A percentile compares a stretch with the other conserved stretches of the same genome.
phyloP scores from a whole-genome alignment of 257 asterid genomes.

The Solanum commersonii region DNA sequence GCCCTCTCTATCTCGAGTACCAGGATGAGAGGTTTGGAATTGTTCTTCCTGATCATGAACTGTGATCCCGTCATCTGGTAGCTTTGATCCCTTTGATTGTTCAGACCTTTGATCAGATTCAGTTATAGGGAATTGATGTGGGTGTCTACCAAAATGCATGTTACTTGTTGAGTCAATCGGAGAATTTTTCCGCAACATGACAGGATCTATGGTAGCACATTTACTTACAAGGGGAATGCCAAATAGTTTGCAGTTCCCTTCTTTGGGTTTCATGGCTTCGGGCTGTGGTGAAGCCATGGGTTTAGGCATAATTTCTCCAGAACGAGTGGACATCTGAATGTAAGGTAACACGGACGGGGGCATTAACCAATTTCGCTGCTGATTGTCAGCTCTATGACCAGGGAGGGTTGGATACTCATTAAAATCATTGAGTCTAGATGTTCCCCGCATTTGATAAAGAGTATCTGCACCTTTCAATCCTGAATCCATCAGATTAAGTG shows the following conservation, averaged over 20 bases:
- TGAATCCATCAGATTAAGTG: conserved; percentile 67
- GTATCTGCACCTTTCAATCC: conserved; percentile 29
- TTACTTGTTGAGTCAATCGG: conserved; percentile 17
- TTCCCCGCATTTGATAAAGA: conserved; percentile 36
- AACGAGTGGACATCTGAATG: conserved; percentile 43
- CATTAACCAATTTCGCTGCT: conserved; percentile 64
- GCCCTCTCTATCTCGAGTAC: conserved; percentile 39
- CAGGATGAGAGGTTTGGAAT: not conserved
- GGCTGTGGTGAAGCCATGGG: conserved; percentile 25
- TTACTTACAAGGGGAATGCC: conserved; percentile 60
- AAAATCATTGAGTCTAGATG: conserved; percentile 27
- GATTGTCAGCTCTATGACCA: conserved; percentile 40
- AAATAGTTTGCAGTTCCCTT: conserved; percentile 71
- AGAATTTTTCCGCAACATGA: conserved; percentile 16
- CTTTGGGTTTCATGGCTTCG: conserved; percentile 42
- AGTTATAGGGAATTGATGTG: conserved; percentile 26
- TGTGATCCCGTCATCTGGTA: conserved; percentile 31
- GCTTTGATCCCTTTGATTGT: conserved; percentile 48
- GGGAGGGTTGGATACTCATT: conserved; percentile 40
- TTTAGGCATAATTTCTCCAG: conserved; percentile 44
- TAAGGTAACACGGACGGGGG: conserved; percentile 54
- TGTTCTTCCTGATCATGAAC: conserved; percentile 51
- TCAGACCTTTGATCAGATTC: conserved; percentile 44
- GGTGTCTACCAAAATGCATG: conserved; percentile 19
- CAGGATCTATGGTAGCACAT: conserved; percentile 28